Evolutionary conservation across 495 filamentous ascomycete genomes (phyloP).

Genomic region (Lichina pygmaea): DNA sequence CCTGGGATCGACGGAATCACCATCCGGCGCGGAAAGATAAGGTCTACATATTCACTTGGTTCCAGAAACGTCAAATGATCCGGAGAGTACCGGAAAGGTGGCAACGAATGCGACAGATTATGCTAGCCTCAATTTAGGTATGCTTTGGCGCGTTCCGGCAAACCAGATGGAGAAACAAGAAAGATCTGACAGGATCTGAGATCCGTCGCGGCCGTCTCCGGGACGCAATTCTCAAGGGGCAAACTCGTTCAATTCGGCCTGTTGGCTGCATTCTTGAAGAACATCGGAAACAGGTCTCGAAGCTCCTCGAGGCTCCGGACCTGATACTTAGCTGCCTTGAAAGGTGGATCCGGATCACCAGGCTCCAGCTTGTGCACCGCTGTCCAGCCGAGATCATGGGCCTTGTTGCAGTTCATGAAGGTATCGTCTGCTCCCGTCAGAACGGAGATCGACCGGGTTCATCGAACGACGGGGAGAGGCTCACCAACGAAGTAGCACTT

Average conservation of each 20-base stretch:
- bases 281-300: conserved; percentile 40
- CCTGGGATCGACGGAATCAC: too few species aligned
- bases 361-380: conserved; percentile 61
- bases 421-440: conserved; percentile 42
- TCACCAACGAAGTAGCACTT: conserved; percentile 5
- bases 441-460: not conserved
- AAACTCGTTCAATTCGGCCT: not conserved
- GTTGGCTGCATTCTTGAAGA: conserved; percentile 49
- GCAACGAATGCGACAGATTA: not conserved
- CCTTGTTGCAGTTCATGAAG: conserved; percentile 40
- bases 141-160: too few species aligned
- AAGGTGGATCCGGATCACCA: conserved; percentile 25
- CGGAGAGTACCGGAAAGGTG: not conserved
- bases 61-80: too few species aligned
- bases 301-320: conserved; percentile 50
- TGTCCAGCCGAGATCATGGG: conserved; percentile 53
- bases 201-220: not conserved
- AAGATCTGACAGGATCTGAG: not conserved
- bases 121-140: not conserved
- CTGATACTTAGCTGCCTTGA: conserved; percentile 35
- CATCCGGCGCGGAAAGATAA: too few species aligned
- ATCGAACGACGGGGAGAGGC: not conserved
- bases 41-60: too few species aligned
- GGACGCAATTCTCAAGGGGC: not conserved
- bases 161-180: not conserved